These are phyloP conservation scores for Aspergillus incahuasiensis DNA, from an alignment of 495 filamentous ascomycete genomes.

Conservation along the genomic window DNA sequence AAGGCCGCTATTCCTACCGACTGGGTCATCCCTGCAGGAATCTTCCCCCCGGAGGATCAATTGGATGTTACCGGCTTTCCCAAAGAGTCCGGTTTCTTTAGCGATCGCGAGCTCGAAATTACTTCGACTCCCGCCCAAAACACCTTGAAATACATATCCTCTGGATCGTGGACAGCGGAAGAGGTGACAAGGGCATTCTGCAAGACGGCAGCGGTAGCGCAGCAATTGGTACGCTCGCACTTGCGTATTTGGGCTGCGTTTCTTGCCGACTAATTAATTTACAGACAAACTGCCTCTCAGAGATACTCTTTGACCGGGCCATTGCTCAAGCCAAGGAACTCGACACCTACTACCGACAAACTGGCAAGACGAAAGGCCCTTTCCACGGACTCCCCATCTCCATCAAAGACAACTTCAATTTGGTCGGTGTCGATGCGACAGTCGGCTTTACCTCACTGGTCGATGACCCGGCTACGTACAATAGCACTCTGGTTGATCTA, in stretches of 20 bases:
- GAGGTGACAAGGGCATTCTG: slow-evolving; percentile 52
- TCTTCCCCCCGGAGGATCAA: slow-evolving; percentile 16
- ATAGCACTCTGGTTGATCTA: slow-evolving; percentile 15
- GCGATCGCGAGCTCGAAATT: slow-evolving; percentile 14
- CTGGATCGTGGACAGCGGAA: slow-evolving; percentile 11
- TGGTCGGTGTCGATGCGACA: slow-evolving; percentile 16
- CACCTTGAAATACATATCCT: slow-evolving; percentile 8
- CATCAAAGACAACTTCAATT: slow-evolving; percentile 22
- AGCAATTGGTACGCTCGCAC: slow-evolving; percentile 44
- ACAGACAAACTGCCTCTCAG: slow-evolving; percentile 54
- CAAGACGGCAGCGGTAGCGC: slow-evolving; percentile 51
- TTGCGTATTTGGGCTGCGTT: neutral
- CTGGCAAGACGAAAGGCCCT: slow-evolving; percentile 47
- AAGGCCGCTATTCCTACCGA: slow-evolving; percentile 12
- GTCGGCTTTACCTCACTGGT: slow-evolving; percentile 21
- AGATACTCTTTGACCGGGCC: slow-evolving; percentile 48
- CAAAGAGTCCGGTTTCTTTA: slow-evolving; percentile 17
- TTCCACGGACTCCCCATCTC: slow-evolving; percentile 58
- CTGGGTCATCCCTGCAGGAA: slow-evolving; percentile 12
- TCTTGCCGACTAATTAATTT: neutral
- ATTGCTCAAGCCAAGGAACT: slow-evolving; percentile 31
- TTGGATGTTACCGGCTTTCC: slow-evolving; percentile 15
- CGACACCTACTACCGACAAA: slow-evolving; percentile 29
- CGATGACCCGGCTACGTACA: slow-evolving; percentile 17
- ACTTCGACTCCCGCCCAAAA: slow-evolving; percentile 8